Evolutionary conservation across 805 yeast genomes (phyloP), one percentile per base, ranked within the genome.

Genomic region (Metschnikowia lunata): DNA sequence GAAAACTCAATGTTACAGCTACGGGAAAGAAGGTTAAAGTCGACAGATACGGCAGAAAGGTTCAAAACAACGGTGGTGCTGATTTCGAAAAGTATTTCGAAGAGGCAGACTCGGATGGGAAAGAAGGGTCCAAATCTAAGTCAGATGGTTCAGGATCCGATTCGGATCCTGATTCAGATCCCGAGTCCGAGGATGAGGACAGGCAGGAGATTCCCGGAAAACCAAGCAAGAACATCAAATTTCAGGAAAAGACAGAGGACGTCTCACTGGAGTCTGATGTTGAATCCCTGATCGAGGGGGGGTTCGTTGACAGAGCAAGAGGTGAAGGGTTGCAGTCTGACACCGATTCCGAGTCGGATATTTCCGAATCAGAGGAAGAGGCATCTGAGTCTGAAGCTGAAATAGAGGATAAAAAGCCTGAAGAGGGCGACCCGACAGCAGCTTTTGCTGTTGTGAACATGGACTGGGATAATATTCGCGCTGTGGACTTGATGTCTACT

Each of bases 381-480:
- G 74, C 65, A 15, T 45, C 46, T 4, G 78, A 72, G 4, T 78
- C 69, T 36, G 82, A 77, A 43, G 70, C 78, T 3, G 85, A 78
- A 15, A 64, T 76, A 23, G 85, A 81, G 51, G 85, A 78, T 52
- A 74, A 71, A 27, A 75, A 78, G 42, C 85, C 93, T n/a, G 89
- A 86, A 39, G 83, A 81, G 40, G 95, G 96, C 37, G 97, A 91
- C 2, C 95, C 96, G 28, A 74, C 95, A 1, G 70, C 69, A 30
- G 71, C 86, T 6, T 72, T 93, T 58, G 99, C 99, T 0, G 96
- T 84, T 1, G 98, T 93, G 28, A 93, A 93, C 59, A 72, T 93
- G 77, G 99, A 93, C 61, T 93, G 99, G 99, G 99, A 93, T 56
- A 86, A 93, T 58, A 75, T 93, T n/a, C 77, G 80, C 37, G 85